Base-by-base conservation (phyloP, 768 basidiomycete genomes). In the Agaricus sinodeliciosus region DNA sequence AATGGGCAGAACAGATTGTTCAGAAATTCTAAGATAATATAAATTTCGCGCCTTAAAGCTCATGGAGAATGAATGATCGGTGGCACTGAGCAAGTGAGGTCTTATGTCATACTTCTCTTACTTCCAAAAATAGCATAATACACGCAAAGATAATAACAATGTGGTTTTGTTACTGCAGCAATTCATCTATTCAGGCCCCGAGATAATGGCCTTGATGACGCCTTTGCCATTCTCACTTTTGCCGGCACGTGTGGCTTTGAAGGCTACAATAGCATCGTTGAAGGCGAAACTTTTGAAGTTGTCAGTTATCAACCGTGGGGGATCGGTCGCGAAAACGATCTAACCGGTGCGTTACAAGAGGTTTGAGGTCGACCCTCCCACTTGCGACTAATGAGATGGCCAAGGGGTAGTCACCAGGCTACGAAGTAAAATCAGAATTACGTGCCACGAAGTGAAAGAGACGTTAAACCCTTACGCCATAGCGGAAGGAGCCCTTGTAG, bases 401-500 rank as follows among this genome's bases (percentile, higher is more conserved):
- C 54, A 91, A 76, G 22, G 80, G 79, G 65, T 95, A 96, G 65
- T 87, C 86, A 11, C 91, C 93, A 39, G 90, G 82, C 85, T 89
- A 59, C 19, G 45, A 36, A 39, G 9, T 54, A 43, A 31, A 19
- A 42, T 48, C 27, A 53, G 40, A 25, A 25, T 51, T 35, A 40
- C 28, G 13, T 49, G 47, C n/a, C n/a, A 31, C 25, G 16, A 22
- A 53, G 22, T 22, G 2, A 3, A 39, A 41, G 26, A 51, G 1
- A n/a, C 35, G 36, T 8, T 4, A 40, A 54, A 0, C 9, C 71
- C 79, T 53, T 65, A 89, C 82, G 13, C 83, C 87, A 61, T 88
- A 94, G 60, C 94, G 84, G 86, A 96, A 96, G n/a, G 89, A 90
- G 35, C 94, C 93, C 61, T 85, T 88, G 67, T 92, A 73, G 51